phyloP scores from a whole-genome alignment of 768 basidiomycete species.

The Lactifluus piperatus region DNA sequence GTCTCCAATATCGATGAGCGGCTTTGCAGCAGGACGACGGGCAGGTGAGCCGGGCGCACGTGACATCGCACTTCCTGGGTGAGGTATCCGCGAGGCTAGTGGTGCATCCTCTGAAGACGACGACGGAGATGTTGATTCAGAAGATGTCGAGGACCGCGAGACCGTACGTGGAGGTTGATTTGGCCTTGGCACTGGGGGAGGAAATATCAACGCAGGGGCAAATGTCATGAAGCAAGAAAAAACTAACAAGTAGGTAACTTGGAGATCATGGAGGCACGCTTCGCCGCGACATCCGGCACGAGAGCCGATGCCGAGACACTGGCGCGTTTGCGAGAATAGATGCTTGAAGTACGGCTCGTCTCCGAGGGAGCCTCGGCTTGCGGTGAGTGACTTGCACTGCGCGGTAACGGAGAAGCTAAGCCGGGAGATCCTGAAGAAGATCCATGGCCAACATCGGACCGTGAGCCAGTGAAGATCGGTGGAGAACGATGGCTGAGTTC shows the following conservation, averaged over 20 bases:
- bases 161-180: conserved; percentile 13
- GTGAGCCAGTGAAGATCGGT: not conserved
- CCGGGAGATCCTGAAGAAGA: not conserved
- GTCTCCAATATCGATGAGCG: conserved; percentile 33
- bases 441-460: conserved; percentile 16
- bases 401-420: not conserved
- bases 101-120: conserved; percentile 55
- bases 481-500: conserved; percentile 25
- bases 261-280: conserved; percentile 35
- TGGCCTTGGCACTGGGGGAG: not conserved
- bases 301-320: conserved; percentile 54
- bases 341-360: conserved; percentile 7
- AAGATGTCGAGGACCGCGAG: conserved; percentile 20
- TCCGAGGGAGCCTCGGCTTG: not conserved
- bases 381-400: not conserved
- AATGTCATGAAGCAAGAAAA: not conserved
- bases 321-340: conserved; percentile 35
- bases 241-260: conserved; percentile 9
- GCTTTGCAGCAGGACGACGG: conserved; percentile 33
- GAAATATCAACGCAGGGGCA: not conserved
- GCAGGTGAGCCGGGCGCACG: conserved; percentile 21
- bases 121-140: conserved; percentile 24
- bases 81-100: conserved; percentile 51
- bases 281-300: conserved; percentile 42
- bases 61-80: conserved; percentile 52